Evolutionary conservation across 345 rosid genomes (phyloP).

Genomic region (Sapria himalayana): DNA sequence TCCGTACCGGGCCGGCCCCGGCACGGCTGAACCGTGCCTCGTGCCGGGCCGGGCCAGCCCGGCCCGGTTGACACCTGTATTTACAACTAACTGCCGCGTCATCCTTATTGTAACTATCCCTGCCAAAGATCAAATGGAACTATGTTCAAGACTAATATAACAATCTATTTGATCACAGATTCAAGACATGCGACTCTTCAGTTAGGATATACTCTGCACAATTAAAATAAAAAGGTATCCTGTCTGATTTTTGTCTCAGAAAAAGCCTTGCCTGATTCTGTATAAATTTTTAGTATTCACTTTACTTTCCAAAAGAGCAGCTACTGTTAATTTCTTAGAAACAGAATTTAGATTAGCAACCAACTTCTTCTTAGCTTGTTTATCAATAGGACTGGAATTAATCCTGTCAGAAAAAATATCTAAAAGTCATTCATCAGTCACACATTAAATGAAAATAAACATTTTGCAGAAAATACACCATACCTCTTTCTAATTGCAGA

Average conservation of each 20-base stretch:
- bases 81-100: constrained; percentile 11
- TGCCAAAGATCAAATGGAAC: constrained; percentile 8
- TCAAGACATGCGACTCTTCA: too few relatives aligned
- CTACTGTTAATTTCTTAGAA: constrained; percentile 5
- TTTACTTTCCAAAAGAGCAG: constrained; percentile 13
- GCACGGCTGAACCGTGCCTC: too few relatives aligned
- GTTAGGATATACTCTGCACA: too few relatives aligned
- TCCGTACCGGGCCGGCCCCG: too few relatives aligned
- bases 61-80: too few relatives aligned
- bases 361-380: constrained; percentile 13
- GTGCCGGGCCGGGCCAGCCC: too few relatives aligned
- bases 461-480: constrained; percentile 3
- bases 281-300: constrained; percentile 11
- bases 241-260: too few relatives aligned
- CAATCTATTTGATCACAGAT: too few relatives aligned
- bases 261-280: constrained; percentile 15
- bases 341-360: constrained; percentile 8
- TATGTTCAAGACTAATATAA: too few relatives aligned
- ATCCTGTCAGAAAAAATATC: constrained; percentile 15
- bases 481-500: constrained; percentile 11
- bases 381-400: constrained; percentile 7
- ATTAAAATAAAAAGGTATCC: too few relatives aligned
- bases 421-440: neutral
- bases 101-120: constrained; percentile 14
- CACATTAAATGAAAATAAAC: neutral